phyloP scores from a whole-genome alignment of 768 basidiomycete genomes.

The Suillus variegatus region DNA sequence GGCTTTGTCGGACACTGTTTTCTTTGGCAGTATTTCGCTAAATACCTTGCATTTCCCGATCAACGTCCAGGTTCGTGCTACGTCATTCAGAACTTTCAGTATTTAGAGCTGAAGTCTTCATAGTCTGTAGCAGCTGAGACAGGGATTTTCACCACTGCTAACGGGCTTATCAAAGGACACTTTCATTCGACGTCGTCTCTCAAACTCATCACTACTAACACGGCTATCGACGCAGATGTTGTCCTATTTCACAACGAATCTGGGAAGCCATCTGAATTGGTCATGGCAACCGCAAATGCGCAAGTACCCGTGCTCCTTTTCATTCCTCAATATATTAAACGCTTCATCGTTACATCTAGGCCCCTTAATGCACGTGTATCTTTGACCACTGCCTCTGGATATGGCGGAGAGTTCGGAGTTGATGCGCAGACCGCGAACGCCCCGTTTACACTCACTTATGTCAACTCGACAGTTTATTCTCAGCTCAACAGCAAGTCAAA shows the following conservation, averaged over 20 bases:
- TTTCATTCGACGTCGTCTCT: conserved; percentile 34
- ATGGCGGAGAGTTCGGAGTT: conserved; percentile 35
- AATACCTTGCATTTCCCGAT: conserved; percentile 28
- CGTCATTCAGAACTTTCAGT: not conserved
- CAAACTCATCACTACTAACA: conserved; percentile 36
- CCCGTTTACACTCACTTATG: conserved; percentile 30
- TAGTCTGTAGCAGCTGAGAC: conserved; percentile 34
- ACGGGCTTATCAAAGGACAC: conserved; percentile 38
- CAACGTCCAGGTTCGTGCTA: conserved; percentile 26
- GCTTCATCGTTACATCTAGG: conserved; percentile 11
- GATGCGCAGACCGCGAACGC: conserved; percentile 35
- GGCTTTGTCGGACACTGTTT: conserved; percentile 28
- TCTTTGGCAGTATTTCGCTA: conserved; percentile 28
- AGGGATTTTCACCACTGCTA: conserved; percentile 28
- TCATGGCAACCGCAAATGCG: not conserved
- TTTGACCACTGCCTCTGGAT: conserved; percentile 3
- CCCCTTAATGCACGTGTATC: conserved; percentile 20
- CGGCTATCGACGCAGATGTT: conserved; percentile 29
- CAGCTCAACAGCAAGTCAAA: conserved; percentile 28
- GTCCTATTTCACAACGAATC: conserved; percentile 17
- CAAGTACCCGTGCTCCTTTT: not conserved
- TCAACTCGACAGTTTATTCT: conserved; percentile 35
- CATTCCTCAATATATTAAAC: not conserved
- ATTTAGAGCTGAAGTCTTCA: not conserved
- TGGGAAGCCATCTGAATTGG: not conserved